Evolutionary conservation across 1,284 basidiomycete species (phyloP), one percentile per base, ranked within the genome.

Genomic region (Marasmius tenuissimus): DNA sequence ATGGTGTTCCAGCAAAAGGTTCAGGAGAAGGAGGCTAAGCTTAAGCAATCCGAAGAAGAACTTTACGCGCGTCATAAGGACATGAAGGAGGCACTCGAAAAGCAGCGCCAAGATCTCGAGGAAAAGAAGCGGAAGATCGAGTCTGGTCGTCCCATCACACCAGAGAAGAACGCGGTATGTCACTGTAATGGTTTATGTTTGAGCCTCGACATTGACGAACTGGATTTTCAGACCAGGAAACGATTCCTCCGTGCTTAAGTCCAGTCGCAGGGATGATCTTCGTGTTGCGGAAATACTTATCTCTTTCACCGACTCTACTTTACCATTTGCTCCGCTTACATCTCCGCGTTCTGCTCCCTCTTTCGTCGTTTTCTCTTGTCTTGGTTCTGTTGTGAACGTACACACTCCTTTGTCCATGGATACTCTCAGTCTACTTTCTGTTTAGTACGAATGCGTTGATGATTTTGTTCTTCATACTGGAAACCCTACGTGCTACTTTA

Each of bases 1-100:
- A 93, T 95, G 92, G 96, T 98, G 69, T 98, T 98, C 93, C 94
- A 96, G 76, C 96, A 98, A 79, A 98, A 98, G 78, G 96, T 98
- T 59, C 93, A 95, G 75, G 96, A 98, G 78, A 98, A 98, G 83
- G 96, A 98, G 76, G 86, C 93, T 65, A 98, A 98, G 78, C 85
- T 98, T 74, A 98, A 97, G 81, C 96, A 98, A 77, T 94, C 92
- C 61, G 96, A 98, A 78, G 96, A 98, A 77, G 96, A 98, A 80
- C 85, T 98, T 16, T 98, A 98, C 73, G 93, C 95, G 60, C 89
- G 96, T 65, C 96, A 98, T 83, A 91, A 94, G 75, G 96, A 98
- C 78, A 98, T 98, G 96, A 98, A 97, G 81, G 96, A 98, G 69
- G 92, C 96, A 16, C 82, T 99, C 70, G 97, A 99, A 81, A 98